Evolutionary conservation across 768 basidiomycete species (phyloP), one percentile per base, ranked within the genome.

Genomic region (Tulasnella sp.): DNA sequence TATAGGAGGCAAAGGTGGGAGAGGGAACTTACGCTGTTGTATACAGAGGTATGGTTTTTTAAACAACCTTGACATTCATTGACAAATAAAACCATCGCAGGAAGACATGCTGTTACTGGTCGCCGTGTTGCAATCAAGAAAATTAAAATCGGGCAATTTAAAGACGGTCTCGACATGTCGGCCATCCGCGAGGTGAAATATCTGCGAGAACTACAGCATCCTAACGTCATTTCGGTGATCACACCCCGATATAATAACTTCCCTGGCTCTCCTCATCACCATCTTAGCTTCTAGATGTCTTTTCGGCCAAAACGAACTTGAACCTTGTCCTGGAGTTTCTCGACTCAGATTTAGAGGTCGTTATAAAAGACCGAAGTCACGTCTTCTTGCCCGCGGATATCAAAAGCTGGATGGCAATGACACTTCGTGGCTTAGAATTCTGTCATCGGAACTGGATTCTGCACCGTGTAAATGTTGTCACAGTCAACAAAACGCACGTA

Each of bases 391-490:
- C 89, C 3, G 89, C 88, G 1, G 96, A 99, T 68, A 92, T 97
- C 72, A 99, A 99, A 69, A 84, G 86, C 61, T 99, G 96, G 94
- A 89, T 96, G 80, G 86, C 88, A 9, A 98, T 98, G 96, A 92
- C 87, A 0, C 82, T 98, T 66, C 82, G 92, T 37, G 96, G 96
- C 2, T 75, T 99, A n/a, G 96, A 98, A 69, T 98, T 96, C 68
- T 97, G 96, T 63, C 96, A 99, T 67, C 74, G 93, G 50, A 93
- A 92, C 68, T 93, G 83, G 64, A 79, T 98, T 55, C 74, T 99
- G 21, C 96, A 99, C 70, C 79, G 96, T 54, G 94, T 96, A 67
- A 61, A 78, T 67, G 1, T 42, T 48, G 29, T n/a, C 29, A 48
- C 17, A 15, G 37, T 46, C 9, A 37, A 8, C 59, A 19, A 31